phyloP scores from a whole-genome alignment of 2,329 filamentous ascomycete species.

The Mollisiaceae sp. region DNA sequence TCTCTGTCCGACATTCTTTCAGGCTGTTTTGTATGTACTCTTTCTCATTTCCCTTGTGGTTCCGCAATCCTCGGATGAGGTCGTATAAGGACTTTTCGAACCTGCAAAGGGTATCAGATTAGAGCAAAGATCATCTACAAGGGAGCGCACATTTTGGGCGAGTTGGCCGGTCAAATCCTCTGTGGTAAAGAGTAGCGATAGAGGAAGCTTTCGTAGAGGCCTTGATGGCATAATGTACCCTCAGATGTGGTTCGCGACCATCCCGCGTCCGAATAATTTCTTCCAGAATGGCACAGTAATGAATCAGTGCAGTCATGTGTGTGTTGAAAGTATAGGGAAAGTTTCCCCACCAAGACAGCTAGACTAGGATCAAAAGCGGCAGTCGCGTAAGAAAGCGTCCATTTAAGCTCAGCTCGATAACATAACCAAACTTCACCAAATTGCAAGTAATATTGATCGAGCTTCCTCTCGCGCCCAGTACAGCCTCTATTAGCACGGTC shows the following conservation, averaged over 20 bases:
- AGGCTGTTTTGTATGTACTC: constrained; percentile 93
- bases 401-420: constrained; percentile 1
- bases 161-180: background rate
- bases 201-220: background rate
- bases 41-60: constrained; percentile 93
- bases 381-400: background rate
- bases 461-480: background rate
- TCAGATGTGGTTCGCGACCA: constrained; percentile 6
- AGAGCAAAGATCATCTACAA: background rate
- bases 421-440: background rate
- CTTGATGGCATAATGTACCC: constrained; percentile 10
- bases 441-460: background rate
- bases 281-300: background rate
- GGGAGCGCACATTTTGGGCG: constrained; percentile 26
- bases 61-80: constrained; percentile 94
- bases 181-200: background rate
- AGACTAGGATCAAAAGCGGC: background rate
- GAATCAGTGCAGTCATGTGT: background rate
- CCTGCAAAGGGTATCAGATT: constrained; percentile 56
- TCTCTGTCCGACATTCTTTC: constrained; percentile 94
- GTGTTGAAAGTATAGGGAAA: background rate
- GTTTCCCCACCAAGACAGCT: constrained; percentile 1
- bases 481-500: background rate
- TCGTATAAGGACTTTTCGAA: constrained; percentile 99
- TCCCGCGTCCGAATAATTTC: background rate